These are phyloP conservation scores for Lippia alba DNA, from an alignment of 305 asterid genomes.

Conservation along the genomic window DNA sequence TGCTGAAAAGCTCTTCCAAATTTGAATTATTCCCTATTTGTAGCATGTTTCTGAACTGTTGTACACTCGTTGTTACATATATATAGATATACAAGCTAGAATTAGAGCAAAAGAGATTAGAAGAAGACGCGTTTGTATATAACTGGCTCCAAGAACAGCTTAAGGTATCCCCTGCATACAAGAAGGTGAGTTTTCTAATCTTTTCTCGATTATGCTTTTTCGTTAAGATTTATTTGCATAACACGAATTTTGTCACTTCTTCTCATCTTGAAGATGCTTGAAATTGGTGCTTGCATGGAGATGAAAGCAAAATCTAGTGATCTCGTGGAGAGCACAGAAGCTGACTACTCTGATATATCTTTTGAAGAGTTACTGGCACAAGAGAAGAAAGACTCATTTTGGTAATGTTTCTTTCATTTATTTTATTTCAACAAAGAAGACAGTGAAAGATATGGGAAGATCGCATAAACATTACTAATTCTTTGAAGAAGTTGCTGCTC, in stretches of 20 bases:
- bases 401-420: neutral
- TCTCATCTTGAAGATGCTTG: conserved; percentile 62
- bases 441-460: neutral
- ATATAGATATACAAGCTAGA: conserved; percentile 63
- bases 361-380: conserved; percentile 84
- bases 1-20: conserved; percentile 29
- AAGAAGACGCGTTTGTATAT: conserved; percentile 83
- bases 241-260: neutral
- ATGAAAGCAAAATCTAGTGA: conserved; percentile 51
- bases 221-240: neutral
- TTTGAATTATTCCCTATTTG: conserved; percentile 15
- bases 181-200: conserved; percentile 51
- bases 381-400: conserved; percentile 79
- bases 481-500: neutral
- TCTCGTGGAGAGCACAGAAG: conserved; percentile 50
- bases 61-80: neutral
- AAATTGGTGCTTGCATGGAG: conserved; percentile 68
- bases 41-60: conserved; percentile 23
- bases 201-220: neutral
- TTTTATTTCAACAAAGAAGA: neutral
- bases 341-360: conserved; percentile 65
- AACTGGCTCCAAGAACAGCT: conserved; percentile 87
- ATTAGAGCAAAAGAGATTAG: conserved; percentile 78
- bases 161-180: conserved; percentile 37
- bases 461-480: neutral